Conservation (phyloP, 805 yeast genomes). For the Brettanomyces nanus region DNA sequence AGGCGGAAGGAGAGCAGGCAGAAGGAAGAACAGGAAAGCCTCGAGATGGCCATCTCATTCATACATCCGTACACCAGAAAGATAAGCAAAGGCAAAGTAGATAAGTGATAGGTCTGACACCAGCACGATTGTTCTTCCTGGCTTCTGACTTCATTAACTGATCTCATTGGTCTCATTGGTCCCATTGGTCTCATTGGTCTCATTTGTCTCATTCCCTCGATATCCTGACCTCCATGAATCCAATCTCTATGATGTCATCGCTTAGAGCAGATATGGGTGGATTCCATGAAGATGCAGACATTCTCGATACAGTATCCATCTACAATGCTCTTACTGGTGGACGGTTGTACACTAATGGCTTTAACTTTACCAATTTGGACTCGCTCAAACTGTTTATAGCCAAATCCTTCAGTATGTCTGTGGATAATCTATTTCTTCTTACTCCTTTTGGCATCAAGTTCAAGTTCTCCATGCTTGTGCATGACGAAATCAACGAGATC, state of each 20-base stretch:
- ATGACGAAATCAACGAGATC: conserved; percentile 43
- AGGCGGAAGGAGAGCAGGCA: too few species aligned
- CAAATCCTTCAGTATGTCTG: conserved; percentile 33
- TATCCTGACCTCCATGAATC: too few species aligned
- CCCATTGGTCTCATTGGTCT: too few species aligned
- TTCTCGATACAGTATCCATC: conserved; percentile 21
- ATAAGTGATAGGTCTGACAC: not conserved
- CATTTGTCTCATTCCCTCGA: too few species aligned
- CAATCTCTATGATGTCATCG: too few species aligned
- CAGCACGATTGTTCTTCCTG: too few species aligned
- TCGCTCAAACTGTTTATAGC: conserved; percentile 34
- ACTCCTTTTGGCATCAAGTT: conserved; percentile 61
- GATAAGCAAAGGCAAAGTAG: not conserved
- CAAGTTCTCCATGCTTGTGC: conserved; percentile 39
- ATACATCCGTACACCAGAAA: not conserved
- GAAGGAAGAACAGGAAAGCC: too few species aligned
- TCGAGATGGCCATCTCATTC: conserved; percentile 6
- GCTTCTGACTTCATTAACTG: too few species aligned
- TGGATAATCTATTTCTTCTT: conserved; percentile 39
- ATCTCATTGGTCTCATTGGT: too few species aligned
- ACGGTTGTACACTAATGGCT: conserved; percentile 26
- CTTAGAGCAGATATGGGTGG: too few species aligned
- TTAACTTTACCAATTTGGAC: conserved; percentile 33
- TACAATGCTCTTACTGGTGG: conserved; percentile 40
- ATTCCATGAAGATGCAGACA: too few species aligned